A percentile compares a stretch with the other conserved stretches of the same genome.
phyloP scores from a whole-genome alignment of 306 rosid genomes.

The Spatholobus suberectus region DNA sequence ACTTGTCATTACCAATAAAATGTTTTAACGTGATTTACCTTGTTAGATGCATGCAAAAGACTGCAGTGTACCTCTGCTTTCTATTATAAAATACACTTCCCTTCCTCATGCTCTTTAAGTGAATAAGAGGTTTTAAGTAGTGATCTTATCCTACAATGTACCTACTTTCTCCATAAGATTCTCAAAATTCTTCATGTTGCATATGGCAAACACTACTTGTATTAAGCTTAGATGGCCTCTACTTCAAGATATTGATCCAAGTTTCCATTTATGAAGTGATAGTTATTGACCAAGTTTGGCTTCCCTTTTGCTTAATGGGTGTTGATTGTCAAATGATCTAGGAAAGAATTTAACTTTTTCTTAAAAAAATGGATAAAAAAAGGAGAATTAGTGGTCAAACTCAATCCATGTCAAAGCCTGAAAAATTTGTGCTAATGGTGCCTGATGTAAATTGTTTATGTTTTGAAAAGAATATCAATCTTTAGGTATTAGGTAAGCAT shows the following conservation, averaged over 20 bases:
- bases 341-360: slow-evolving; percentile 18
- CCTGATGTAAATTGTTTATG: too few species aligned
- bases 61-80: too few species aligned
- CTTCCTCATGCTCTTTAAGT: not conserved
- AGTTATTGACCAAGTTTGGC: not conserved
- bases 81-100: not conserved
- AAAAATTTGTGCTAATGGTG: too few species aligned
- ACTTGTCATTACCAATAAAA: too few species aligned
- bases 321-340: slow-evolving; percentile 1
- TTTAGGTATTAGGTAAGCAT: too few species aligned
- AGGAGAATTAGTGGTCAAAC: too few species aligned
- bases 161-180: slow-evolving; percentile 13
- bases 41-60: too few species aligned
- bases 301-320: slow-evolving; percentile 21
- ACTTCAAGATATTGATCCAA: not conserved
- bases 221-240: slow-evolving; percentile 13
- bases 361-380: too few species aligned
- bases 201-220: slow-evolving; percentile 18
- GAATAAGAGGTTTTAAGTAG: not conserved
- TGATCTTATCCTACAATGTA: not conserved
- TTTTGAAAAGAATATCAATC: too few species aligned
- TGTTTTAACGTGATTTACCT: too few species aligned
- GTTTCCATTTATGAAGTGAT: not conserved
- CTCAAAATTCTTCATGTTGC: not conserved
- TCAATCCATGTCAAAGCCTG: too few species aligned